Conservation (phyloP, 1,284 basidiomycete genomes). For the Trichosporon coremiiforme region DNA sequence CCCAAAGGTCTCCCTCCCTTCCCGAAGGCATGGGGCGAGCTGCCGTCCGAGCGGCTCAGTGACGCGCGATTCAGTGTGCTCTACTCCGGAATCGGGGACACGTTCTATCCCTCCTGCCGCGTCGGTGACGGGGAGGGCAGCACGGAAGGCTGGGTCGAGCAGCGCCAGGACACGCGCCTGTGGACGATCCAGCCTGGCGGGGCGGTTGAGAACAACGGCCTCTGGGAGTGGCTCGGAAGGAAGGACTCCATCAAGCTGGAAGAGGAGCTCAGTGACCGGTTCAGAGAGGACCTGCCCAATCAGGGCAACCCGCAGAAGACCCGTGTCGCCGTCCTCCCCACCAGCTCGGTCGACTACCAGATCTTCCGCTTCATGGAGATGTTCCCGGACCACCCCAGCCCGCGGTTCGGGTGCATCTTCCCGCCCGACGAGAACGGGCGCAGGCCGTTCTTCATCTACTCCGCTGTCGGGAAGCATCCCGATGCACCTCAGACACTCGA, state of each 20-base stretch:
- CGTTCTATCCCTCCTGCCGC: slow-evolving; percentile 40
- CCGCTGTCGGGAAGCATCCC: background rate
- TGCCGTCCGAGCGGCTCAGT: slow-evolving; percentile 24
- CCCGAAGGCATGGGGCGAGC: slow-evolving; percentile 36
- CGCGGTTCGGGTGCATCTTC: slow-evolving; percentile 16
- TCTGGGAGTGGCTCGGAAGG: slow-evolving; percentile 24
- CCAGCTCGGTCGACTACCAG: slow-evolving; percentile 21
- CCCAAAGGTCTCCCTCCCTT: slow-evolving; percentile 30
- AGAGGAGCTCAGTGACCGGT: background rate
- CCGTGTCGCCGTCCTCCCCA: slow-evolving; percentile 29
- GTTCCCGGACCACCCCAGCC: background rate
- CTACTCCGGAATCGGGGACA: slow-evolving; percentile 43
- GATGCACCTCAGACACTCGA: slow-evolving; percentile 1
- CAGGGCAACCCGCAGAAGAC: slow-evolving; percentile 26
- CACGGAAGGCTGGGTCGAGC: slow-evolving; percentile 22
- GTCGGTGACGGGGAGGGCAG: slow-evolving; percentile 19
- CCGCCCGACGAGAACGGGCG: slow-evolving; percentile 12
- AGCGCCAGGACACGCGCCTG: slow-evolving; percentile 4
- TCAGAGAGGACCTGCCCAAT: slow-evolving; percentile 7
- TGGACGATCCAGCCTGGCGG: slow-evolving; percentile 18
- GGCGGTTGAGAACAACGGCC: background rate
- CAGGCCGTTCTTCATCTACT: slow-evolving; percentile 24
- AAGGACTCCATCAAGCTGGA: background rate
- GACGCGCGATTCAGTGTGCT: slow-evolving; percentile 39
- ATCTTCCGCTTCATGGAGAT: slow-evolving; percentile 21